Conservation (phyloP, 2,329 filamentous ascomycete genomes). For the Trichoderma guizhouense region DNA sequence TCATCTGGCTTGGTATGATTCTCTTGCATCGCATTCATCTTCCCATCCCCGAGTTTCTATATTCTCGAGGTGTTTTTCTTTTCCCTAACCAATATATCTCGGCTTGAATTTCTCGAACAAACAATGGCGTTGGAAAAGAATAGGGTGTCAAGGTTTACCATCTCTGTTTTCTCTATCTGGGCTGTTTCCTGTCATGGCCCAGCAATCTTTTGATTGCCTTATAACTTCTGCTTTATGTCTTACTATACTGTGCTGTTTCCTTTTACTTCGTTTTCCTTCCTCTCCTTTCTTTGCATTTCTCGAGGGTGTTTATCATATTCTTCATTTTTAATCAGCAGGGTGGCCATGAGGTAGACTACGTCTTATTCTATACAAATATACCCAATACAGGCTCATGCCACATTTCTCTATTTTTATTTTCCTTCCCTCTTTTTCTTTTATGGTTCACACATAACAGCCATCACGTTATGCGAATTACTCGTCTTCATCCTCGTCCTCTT, state of each 20-base stretch:
- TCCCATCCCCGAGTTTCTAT: background rate
- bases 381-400: conserved; percentile 6
- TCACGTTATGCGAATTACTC: background rate
- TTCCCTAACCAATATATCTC: background rate
- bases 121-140: conserved; percentile 13
- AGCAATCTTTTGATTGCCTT: background rate
- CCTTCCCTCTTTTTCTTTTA: background rate
- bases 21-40: conserved; percentile 4
- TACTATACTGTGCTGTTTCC: background rate
- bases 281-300: background rate
- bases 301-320: background rate
- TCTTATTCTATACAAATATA: conserved; percentile 12
- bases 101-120: background rate
- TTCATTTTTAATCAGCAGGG: background rate
- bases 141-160: background rate
- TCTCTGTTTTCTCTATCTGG: background rate
- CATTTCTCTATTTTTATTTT: background rate
- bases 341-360: background rate
- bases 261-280: background rate
- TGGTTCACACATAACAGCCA: background rate
- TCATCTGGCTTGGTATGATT: background rate
- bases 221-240: background rate
- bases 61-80: background rate
- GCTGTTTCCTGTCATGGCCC: background rate
- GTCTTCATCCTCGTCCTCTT: conserved; percentile 29